These are phyloP conservation scores for Penstemon davidsonii DNA, from an alignment of 257 asterid genomes.

Conservation along the genomic window DNA sequence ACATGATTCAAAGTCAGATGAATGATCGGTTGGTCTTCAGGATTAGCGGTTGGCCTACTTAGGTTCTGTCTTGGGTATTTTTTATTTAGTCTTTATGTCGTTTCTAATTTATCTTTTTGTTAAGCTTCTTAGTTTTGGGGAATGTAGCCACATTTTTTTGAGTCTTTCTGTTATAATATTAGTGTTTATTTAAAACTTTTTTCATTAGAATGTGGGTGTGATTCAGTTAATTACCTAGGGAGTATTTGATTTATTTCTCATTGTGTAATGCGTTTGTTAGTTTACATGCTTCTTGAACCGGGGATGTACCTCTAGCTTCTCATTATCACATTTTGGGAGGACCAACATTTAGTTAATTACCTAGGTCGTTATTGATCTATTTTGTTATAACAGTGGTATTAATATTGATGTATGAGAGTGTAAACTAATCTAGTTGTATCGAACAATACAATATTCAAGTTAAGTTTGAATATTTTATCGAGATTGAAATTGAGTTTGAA, in stretches of 20 bases:
- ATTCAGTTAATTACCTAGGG: not conserved
- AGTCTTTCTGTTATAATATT: constrained; percentile 17
- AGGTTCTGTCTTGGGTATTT: constrained; percentile 21
- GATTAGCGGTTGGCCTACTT: constrained; percentile 1
- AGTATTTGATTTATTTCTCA: not conserved
- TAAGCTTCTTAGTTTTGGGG: constrained; percentile 25
- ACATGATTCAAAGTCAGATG: not conserved
- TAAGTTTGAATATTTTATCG: too few species aligned
- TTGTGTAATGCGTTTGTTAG: too few species aligned
- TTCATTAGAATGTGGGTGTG: not conserved
- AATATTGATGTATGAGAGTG: too few species aligned
- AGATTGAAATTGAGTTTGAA: too few species aligned
- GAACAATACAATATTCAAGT: too few species aligned
- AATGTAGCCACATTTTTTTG: constrained; percentile 25
- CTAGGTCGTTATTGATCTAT: too few species aligned
- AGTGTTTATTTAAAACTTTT: constrained; percentile 12
- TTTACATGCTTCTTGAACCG: too few species aligned
- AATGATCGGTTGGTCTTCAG: not conserved
- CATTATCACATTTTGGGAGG: too few species aligned
- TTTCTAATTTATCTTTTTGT: constrained; percentile 10
- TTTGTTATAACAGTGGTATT: too few species aligned
- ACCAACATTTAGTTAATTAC: too few species aligned
- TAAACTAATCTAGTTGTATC: too few species aligned
- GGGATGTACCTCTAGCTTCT: too few species aligned
- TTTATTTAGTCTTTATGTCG: constrained; percentile 21